Evolutionary conservation across 2,329 filamentous ascomycete species (phyloP).

Genomic region (Aspergillus fischeri): DNA sequence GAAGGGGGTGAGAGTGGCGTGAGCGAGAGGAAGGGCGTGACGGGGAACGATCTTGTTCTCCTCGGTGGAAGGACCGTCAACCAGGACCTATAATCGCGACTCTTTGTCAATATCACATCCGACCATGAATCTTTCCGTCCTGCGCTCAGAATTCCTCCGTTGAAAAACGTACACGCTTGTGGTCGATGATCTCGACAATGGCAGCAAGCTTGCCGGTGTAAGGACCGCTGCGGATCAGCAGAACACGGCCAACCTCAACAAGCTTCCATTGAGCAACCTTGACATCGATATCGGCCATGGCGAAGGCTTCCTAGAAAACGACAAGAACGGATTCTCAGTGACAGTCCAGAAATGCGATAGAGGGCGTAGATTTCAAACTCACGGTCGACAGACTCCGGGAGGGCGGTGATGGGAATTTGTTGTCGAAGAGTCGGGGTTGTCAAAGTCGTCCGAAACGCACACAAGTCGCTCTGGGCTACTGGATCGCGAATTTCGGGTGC

Average conservation of each 20-base stretch:
- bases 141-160: constrained; percentile 4
- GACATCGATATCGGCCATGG: constrained; percentile 79
- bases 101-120: constrained; percentile 18
- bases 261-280: constrained; percentile 84
- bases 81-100: constrained; percentile 66
- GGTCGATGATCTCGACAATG: constrained; percentile 99
- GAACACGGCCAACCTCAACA: constrained; percentile 97
- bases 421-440: constrained; percentile 41
- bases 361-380: constrained; percentile 25
- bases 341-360: constrained; percentile 10
- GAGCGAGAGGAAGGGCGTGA: constrained; percentile 76
- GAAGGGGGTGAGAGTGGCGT: constrained; percentile 85
- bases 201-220: constrained; percentile 81
- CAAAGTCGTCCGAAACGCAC: constrained; percentile 32
- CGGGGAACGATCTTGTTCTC: constrained; percentile 76
- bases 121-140: constrained; percentile 1
- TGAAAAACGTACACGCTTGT: constrained; percentile 88
- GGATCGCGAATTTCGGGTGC: constrained; percentile 38
- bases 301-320: constrained; percentile 55
- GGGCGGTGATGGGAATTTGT: constrained; percentile 33
- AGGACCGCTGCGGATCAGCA: constrained; percentile 81
- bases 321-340: constrained; percentile 23
- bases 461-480: constrained; percentile 26
- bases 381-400: constrained; percentile 39
- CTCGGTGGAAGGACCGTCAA: constrained; percentile 88